Evolutionary conservation across 2,329 filamentous ascomycete species (phyloP).

Genomic region (Colletotrichum brevisporum): DNA sequence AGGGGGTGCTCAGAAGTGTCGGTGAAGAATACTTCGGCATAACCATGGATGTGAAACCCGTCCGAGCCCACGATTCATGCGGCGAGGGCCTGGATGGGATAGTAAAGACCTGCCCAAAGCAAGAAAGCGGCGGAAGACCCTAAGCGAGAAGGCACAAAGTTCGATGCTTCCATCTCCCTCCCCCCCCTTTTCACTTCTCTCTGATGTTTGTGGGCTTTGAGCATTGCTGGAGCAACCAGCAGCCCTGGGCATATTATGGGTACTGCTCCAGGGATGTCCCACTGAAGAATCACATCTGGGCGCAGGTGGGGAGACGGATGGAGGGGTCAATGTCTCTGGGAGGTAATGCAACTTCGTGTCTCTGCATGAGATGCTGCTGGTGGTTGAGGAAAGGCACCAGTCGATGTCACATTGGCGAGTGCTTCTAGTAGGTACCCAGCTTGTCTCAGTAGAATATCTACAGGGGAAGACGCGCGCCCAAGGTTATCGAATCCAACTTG

Average conservation of each 20-base stretch:
- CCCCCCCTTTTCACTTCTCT: neutral
- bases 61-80: conserved; percentile 21
- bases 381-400: too few relatives aligned
- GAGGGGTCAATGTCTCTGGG: neutral
- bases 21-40: conserved; percentile 13
- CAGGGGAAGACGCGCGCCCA: too few relatives aligned
- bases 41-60: conserved; percentile 16
- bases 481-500: too few relatives aligned
- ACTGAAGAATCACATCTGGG: conserved; percentile 1
- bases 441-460: too few relatives aligned
- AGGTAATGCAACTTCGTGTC: too few relatives aligned
- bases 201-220: neutral
- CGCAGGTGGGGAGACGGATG: neutral
- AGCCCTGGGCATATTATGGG: conserved; percentile 14
- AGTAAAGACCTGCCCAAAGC: neutral
- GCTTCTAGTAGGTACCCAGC: too few relatives aligned
- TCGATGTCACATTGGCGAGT: too few relatives aligned
- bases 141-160: neutral
- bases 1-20: neutral
- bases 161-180: neutral
- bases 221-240: conserved; percentile 8
- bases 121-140: neutral
- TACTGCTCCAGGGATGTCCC: conserved; percentile 7
- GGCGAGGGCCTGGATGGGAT: neutral
- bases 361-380: too few relatives aligned